phyloP scores from a whole-genome alignment of 768 basidiomycete species.

The Boletus insuetus region DNA sequence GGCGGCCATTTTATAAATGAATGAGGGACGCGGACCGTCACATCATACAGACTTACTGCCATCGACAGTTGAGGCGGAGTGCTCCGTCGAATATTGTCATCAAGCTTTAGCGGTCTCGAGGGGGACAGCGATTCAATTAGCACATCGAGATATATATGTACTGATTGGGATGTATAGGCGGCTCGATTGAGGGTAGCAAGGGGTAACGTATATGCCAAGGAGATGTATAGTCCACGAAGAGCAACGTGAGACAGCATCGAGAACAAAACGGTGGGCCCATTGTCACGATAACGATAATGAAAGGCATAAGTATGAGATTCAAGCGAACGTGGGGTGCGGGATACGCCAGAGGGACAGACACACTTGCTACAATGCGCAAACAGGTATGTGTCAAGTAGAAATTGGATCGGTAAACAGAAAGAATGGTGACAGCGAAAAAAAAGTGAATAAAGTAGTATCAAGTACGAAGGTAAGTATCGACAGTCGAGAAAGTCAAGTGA shows the following conservation, averaged over 20 bases:
- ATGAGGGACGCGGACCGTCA: too few relatives aligned
- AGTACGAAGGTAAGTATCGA: slow-evolving; percentile 26
- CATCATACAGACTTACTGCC: too few relatives aligned
- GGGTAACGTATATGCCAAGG: slow-evolving; percentile 23
- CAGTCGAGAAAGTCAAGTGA: slow-evolving; percentile 37
- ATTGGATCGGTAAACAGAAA: slow-evolving; percentile 32
- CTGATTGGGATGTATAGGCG: slow-evolving; percentile 6
- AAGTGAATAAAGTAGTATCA: slow-evolving; percentile 31
- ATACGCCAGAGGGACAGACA: slow-evolving; percentile 23
- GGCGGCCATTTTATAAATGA: too few relatives aligned
- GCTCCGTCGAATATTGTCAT: neutral
- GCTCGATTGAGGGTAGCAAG: slow-evolving; percentile 12
- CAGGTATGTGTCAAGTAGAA: slow-evolving; percentile 32
- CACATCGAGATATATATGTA: slow-evolving; percentile 5
- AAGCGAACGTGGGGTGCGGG: slow-evolving; percentile 30
- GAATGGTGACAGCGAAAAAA: slow-evolving; percentile 28
- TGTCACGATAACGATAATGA: slow-evolving; percentile 30
- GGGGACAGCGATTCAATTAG: neutral
- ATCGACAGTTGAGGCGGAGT: neutral
- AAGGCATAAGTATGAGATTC: slow-evolving; percentile 31
- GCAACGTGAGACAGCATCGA: slow-evolving; percentile 21
- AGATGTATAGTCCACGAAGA: slow-evolving; percentile 22
- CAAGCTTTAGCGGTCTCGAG: slow-evolving; percentile 8
- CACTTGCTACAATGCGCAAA: slow-evolving; percentile 20
- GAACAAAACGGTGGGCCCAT: slow-evolving; percentile 20